Percentiles rank a stretch among this genome's conserved stretches.
These are phyloP conservation scores for Flaveria floridana DNA, from an alignment of 140 eudicot genomes.

Conservation along the genomic window DNA sequence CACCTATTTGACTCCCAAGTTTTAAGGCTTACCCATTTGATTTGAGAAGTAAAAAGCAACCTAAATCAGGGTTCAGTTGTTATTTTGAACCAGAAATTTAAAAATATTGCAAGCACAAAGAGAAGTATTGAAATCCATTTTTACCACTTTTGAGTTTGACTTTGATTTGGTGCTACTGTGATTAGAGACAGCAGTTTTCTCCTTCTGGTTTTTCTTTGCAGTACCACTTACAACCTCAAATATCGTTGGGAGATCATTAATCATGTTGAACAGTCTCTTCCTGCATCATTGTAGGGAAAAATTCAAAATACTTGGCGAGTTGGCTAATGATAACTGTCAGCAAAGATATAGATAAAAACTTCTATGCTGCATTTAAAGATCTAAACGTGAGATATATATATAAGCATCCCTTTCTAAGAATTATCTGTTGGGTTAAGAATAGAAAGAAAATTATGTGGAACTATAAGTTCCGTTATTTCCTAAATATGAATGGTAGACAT, in stretches of 20 bases:
- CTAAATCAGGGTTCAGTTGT: background rate
- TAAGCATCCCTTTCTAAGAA: background rate
- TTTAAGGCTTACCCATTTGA: background rate
- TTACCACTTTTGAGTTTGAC: conserved; percentile 74
- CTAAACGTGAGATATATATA: background rate
- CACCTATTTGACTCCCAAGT: background rate
- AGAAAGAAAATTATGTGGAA: background rate
- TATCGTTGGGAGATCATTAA: conserved; percentile 81
- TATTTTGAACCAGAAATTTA: background rate
- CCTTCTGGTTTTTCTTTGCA: conserved; percentile 70
- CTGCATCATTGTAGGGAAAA: conserved; percentile 36
- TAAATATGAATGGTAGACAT: conserved; percentile 6
- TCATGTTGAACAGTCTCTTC: conserved; percentile 72
- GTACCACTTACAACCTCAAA: conserved; percentile 73
- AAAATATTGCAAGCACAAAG: conserved; percentile 2
- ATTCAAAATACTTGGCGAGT: background rate
- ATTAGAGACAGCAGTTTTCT: conserved; percentile 56
- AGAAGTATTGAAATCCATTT: conserved; percentile 12
- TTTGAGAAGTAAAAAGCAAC: background rate
- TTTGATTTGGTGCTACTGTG: conserved; percentile 69
- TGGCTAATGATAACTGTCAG: background rate
- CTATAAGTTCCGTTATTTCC: background rate
- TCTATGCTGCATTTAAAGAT: conserved; percentile 7
- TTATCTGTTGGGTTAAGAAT: background rate
- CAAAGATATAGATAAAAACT: conserved; percentile 18